Conservation (phyloP, 192 early-diverging fungal species). For the Entomortierella chlamydospora region DNA sequence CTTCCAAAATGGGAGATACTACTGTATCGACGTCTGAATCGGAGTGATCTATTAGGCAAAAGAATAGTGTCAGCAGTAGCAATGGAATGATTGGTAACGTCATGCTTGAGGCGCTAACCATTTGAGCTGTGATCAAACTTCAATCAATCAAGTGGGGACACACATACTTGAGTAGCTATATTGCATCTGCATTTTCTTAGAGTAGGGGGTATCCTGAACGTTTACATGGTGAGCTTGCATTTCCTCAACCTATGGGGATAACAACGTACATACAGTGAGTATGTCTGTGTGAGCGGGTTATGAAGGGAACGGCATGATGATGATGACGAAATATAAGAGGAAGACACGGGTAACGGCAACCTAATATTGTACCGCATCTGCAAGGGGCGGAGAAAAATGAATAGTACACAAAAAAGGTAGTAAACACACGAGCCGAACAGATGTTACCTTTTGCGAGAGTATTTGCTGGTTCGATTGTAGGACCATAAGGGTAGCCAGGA, state of each 20-base stretch:
- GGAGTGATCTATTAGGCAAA: slow-evolving; percentile 23
- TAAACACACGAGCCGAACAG: not conserved
- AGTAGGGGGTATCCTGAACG: slow-evolving; percentile 5
- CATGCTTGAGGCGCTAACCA: not conserved
- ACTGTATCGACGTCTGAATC: slow-evolving; percentile 51
- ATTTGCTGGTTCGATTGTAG: slow-evolving; percentile 38
- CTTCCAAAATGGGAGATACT: slow-evolving; percentile 24
- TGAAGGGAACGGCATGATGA: too few relatives aligned
- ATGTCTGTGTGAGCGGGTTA: too few relatives aligned
- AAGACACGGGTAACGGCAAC: too few relatives aligned
- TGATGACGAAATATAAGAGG: not conserved
- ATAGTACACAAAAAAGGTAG: not conserved
- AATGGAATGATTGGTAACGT: not conserved
- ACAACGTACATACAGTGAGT: too few relatives aligned
- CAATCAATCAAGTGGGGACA: not conserved
- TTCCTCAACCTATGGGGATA: slow-evolving; percentile 40
- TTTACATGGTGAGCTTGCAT: slow-evolving; percentile 17
- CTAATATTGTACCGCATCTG: not conserved
- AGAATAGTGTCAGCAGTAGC: not conserved
- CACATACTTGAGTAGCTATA: slow-evolving; percentile 34
- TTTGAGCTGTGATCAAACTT: not conserved
- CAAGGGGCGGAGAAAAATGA: slow-evolving; percentile 1
- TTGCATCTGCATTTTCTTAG: slow-evolving; percentile 13
- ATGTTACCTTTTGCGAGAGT: slow-evolving; percentile 38
- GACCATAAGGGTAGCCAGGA: slow-evolving; percentile 31